Conservation (phyloP, 1,284 basidiomycete genomes). For the Microbotryomycetes sp. region DNA sequence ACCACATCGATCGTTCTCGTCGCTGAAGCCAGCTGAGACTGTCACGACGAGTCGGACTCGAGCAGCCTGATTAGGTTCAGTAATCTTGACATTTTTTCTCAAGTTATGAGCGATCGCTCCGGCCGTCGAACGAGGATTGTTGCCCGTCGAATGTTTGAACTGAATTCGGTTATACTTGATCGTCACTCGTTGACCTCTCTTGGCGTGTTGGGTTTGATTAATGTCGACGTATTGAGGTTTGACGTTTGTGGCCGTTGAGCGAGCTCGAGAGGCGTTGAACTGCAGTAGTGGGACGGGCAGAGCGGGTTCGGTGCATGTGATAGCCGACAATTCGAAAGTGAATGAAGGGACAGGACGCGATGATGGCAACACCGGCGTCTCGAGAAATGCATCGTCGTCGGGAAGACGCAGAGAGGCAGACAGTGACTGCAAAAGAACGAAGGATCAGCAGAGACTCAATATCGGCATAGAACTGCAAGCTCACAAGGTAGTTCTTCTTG, state of each 20-base stretch:
- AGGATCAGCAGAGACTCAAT: too few relatives aligned
- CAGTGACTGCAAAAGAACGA: not conserved
- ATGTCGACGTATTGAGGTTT: not conserved
- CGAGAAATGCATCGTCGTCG: not conserved
- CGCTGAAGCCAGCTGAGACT: too few relatives aligned
- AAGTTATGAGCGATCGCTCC: not conserved
- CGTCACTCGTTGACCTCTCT: not conserved
- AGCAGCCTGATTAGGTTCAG: not conserved
- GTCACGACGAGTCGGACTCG: not conserved
- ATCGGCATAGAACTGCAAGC: too few relatives aligned
- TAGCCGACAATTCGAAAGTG: not conserved
- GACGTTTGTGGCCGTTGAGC: not conserved
- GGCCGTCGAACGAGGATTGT: not conserved
- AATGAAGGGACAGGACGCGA: not conserved
- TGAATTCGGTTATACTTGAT: not conserved
- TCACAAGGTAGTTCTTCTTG: not conserved
- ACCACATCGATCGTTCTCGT: too few relatives aligned
- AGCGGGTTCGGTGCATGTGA: not conserved
- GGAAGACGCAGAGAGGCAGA: not conserved
- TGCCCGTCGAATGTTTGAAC: not conserved
- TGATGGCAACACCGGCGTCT: too few relatives aligned
- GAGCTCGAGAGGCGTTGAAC: not conserved
- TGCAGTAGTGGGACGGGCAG: not conserved
- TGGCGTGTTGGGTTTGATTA: not conserved
- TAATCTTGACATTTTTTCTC: not conserved